A percentile compares a stretch with the other conserved stretches of the same genome.
These are phyloP conservation scores for Backusella sp. DNA, from an alignment of 192 early-diverging fungal species.

Conservation along the genomic window DNA sequence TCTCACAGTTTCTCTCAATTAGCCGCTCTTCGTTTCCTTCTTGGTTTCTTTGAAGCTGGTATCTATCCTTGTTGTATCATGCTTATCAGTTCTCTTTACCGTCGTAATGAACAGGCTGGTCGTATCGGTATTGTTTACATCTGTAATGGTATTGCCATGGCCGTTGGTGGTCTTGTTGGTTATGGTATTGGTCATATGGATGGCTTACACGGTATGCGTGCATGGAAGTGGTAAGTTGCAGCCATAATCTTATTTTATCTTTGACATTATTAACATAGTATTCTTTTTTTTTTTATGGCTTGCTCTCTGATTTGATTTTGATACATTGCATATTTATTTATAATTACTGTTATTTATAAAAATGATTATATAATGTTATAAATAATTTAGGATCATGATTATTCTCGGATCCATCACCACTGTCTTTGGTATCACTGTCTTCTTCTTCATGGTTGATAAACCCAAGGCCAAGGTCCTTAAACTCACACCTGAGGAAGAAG, in stretches of 20 bases:
- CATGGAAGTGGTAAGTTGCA: slow-evolving; percentile 30
- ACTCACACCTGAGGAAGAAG: slow-evolving; percentile 22
- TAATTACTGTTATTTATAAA: not conserved
- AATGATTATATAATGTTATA: not conserved
- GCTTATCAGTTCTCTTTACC: slow-evolving; percentile 22
- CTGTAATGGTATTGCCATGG: slow-evolving; percentile 17
- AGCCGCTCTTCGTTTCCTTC: slow-evolving; percentile 27
- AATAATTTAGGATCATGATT: slow-evolving; percentile 21
- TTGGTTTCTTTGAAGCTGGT: slow-evolving; percentile 28
- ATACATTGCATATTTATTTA: not conserved
- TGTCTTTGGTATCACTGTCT: slow-evolving; percentile 17
- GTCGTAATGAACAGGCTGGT: slow-evolving; percentile 20
- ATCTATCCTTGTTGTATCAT: slow-evolving; percentile 22
- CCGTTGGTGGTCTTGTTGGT: slow-evolving; percentile 15
- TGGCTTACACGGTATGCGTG: not conserved
- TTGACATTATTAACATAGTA: not conserved
- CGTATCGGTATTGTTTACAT: slow-evolving; percentile 14
- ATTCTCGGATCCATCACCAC: slow-evolving; percentile 23
- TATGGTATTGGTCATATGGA: slow-evolving; percentile 27
- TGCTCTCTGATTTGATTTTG: not conserved
- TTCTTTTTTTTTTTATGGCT: not conserved
- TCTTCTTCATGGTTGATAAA: slow-evolving; percentile 27
- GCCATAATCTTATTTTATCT: not conserved
- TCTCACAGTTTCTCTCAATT: slow-evolving; percentile 21
- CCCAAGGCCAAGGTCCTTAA: slow-evolving; percentile 13